Evolutionary conservation across 2,329 filamentous ascomycete species (phyloP).

Genomic region (Pseudogymnoascus verrucosus): DNA sequence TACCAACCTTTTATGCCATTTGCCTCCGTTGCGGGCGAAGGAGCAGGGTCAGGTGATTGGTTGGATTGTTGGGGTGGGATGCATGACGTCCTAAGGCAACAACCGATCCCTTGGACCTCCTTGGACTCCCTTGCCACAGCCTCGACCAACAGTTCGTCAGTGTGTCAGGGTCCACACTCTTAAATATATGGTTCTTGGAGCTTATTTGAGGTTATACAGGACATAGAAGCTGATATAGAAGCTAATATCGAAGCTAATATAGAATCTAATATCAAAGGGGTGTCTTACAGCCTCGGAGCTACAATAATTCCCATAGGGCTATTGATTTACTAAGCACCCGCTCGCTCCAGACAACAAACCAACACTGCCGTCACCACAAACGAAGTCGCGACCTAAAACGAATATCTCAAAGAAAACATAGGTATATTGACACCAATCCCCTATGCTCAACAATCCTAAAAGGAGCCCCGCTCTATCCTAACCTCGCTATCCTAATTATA

Average conservation of each 20-base stretch:
- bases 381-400: background rate
- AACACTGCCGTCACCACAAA: background rate
- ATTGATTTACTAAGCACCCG: background rate
- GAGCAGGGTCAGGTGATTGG: background rate
- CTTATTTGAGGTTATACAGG: background rate
- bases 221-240: too few species aligned
- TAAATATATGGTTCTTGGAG: background rate
- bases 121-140: background rate
- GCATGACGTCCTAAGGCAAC: constrained; percentile 8
- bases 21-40: background rate
- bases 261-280: too few species aligned
- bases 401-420: background rate
- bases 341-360: background rate
- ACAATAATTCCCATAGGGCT: background rate
- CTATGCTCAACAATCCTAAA: background rate
- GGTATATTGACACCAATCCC: background rate
- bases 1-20: constrained; percentile 7
- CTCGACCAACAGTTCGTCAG: background rate
- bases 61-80: background rate
- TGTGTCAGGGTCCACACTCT: background rate
- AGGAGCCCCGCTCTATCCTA: background rate
- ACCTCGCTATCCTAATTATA: background rate
- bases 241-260: too few species aligned
- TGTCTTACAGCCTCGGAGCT: too few species aligned
- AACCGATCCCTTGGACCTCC: background rate